phyloP scores from a whole-genome alignment of 257 asterid genomes.

The Solanum corneliomulleri region DNA sequence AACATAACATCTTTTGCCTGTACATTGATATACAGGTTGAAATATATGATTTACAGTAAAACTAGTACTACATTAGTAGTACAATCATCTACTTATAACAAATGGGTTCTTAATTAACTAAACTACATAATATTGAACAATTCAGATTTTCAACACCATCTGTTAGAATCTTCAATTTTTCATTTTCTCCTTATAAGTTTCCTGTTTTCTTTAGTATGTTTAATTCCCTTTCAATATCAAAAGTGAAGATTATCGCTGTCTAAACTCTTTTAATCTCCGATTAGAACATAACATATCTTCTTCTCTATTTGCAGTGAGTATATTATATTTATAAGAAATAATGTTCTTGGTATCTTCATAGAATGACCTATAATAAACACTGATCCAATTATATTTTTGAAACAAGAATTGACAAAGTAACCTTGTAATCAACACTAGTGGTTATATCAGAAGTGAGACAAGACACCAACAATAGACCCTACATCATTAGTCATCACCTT shows the following conservation, averaged over 20 bases:
- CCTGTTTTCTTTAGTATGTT: not conserved
- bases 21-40: not conserved
- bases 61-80: not conserved
- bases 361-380: not conserved
- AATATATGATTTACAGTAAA: not conserved
- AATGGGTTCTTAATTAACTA: too few species aligned
- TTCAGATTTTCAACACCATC: not conserved
- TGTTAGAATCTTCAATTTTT: not conserved
- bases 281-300: not conserved
- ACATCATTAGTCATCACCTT: too few species aligned
- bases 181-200: not conserved
- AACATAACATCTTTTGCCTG: not conserved
- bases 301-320: not conserved
- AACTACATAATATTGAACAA: not conserved
- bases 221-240: not conserved
- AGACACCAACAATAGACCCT: too few species aligned
- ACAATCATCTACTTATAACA: not conserved
- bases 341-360: not conserved
- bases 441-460: too few species aligned
- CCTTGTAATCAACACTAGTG: too few species aligned
- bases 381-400: too few species aligned
- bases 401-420: too few species aligned
- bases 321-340: not conserved
- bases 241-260: not conserved
- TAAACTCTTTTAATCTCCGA: not conserved